Evolutionary conservation across 768 basidiomycete species (phyloP).

Genomic region (Mycena latifolia): DNA sequence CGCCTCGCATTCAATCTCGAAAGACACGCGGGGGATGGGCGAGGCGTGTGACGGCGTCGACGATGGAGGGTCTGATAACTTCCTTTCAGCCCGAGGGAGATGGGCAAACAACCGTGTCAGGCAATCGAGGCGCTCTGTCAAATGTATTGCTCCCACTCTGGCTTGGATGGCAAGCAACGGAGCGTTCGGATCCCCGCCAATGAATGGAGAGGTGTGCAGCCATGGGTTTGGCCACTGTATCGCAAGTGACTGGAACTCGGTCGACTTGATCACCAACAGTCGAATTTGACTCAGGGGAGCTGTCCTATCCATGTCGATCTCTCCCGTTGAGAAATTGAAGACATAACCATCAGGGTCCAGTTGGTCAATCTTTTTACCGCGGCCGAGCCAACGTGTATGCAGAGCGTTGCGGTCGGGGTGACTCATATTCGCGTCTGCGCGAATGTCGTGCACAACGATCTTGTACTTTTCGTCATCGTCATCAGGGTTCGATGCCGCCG

Average conservation of each 20-base stretch:
- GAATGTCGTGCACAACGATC: slow-evolving; percentile 55
- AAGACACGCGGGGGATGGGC: slow-evolving; percentile 60
- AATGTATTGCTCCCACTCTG: slow-evolving; percentile 57
- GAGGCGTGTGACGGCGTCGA: background rate
- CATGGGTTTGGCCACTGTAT: slow-evolving; percentile 76
- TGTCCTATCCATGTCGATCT: slow-evolving; percentile 60
- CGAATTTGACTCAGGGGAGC: slow-evolving; percentile 49
- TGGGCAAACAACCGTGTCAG: slow-evolving; percentile 55
- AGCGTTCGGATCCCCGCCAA: slow-evolving; percentile 69
- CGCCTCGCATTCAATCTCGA: slow-evolving; percentile 63
- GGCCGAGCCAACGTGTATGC: slow-evolving; percentile 69
- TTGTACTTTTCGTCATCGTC: slow-evolving; percentile 51
- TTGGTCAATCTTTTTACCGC: slow-evolving; percentile 43
- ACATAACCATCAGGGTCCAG: slow-evolving; percentile 64
- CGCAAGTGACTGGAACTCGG: slow-evolving; percentile 56
- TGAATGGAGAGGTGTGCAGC: slow-evolving; percentile 60
- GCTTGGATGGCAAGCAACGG: slow-evolving; percentile 65
- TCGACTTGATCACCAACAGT: slow-evolving; percentile 57
- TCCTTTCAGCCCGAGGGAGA: slow-evolving; percentile 29
- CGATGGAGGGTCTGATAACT: background rate
- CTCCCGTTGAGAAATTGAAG: slow-evolving; percentile 56
- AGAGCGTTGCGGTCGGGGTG: slow-evolving; percentile 56
- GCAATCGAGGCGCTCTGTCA: slow-evolving; percentile 68
- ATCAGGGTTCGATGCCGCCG: slow-evolving; percentile 49
- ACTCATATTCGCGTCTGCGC: slow-evolving; percentile 60